Evolutionary conservation across 192 early-diverging fungal species (phyloP).

Genomic region (Podila minutissima): DNA sequence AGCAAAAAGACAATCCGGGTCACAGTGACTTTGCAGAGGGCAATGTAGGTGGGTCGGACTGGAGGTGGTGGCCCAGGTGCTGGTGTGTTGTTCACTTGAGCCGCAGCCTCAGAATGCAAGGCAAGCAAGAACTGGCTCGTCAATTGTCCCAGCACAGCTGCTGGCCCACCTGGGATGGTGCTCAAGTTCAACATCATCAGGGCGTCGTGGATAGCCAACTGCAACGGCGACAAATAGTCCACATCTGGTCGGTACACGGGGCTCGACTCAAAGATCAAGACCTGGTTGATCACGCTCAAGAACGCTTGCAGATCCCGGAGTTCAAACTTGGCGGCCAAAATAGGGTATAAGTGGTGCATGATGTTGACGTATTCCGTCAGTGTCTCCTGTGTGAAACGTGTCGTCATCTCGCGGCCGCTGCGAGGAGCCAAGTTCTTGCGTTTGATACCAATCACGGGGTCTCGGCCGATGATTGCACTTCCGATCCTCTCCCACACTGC

Average conservation of each 20-base stretch:
- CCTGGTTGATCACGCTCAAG: conserved; percentile 56
- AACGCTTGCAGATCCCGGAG: conserved; percentile 64
- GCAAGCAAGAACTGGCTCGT: conserved; percentile 34
- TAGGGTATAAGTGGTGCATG: conserved; percentile 70
- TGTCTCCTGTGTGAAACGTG: conserved; percentile 77
- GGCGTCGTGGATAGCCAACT: conserved; percentile 72
- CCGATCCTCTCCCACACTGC: conserved; percentile 81
- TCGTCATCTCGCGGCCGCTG: conserved; percentile 28
- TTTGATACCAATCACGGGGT: conserved; percentile 9
- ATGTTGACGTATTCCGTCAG: conserved; percentile 69
- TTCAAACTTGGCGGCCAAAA: conserved; percentile 61
- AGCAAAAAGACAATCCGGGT: conserved; percentile 63
- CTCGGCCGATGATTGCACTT: conserved; percentile 59
- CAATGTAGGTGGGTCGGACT: conserved; percentile 75
- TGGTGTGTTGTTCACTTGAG: neutral
- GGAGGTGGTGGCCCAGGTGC: neutral
- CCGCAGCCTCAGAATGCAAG: neutral
- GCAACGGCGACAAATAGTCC: conserved; percentile 72
- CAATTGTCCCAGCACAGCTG: conserved; percentile 26
- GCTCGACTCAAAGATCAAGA: conserved; percentile 73
- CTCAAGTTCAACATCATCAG: conserved; percentile 54
- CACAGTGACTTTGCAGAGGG: conserved; percentile 73
- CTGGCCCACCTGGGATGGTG: conserved; percentile 29
- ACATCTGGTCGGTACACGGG: conserved; percentile 66
- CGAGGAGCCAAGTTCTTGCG: conserved; percentile 33